Base-by-base conservation (phyloP, 169 alveolate genomes). In the Plasmodium falciparum region DNA sequence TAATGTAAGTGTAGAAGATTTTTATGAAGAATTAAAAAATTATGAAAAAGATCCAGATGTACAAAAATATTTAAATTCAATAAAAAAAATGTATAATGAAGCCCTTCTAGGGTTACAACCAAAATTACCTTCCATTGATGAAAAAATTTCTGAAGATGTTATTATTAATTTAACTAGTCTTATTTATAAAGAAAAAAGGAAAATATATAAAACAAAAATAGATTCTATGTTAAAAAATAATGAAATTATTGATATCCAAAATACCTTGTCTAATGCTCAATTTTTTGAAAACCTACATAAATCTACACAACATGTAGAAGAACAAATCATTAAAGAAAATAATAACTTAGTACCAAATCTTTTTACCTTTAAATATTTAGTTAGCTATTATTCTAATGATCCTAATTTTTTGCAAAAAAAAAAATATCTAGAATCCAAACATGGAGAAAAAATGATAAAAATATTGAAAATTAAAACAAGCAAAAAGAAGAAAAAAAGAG, bases 261-360 rank as follows among this genome's bases (percentile, higher is more conserved):
- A 17, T 11, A 54, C 80, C 3, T 80, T 80, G n/a, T 47, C 83
- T 52, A 69, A 80, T 66, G 6, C 90, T 1, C 73, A 54, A 24
- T 80, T 67, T 67, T 80, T 80, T 45, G 75, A 80, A 43, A 67
- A 80, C 39, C 43, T 80, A 5, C 78, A 65, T 26, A 80, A 80
- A 26, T 80, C 90, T 15, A 80, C 90, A 9, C 83, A 80, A 80
- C 90, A 80, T 22, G 80, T 80, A n/a, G 90, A 80, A 67, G 90
- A 80, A 67, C 33, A 80, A 80, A 61, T 80, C 11, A 67, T 80
- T n/a, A 67, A 67, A n/a, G 90, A 80, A 54, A 80, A 80, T 39
- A 54, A 15, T 6, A 17, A 65, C 22, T 3, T 80, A 3, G 61
- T 80, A 17, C 90, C 90, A 39, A 67, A 80, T 26, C 4, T 80